Conservation (phyloP, 1,284 basidiomycete species). For the Cryptococcus wingfieldii region DNA sequence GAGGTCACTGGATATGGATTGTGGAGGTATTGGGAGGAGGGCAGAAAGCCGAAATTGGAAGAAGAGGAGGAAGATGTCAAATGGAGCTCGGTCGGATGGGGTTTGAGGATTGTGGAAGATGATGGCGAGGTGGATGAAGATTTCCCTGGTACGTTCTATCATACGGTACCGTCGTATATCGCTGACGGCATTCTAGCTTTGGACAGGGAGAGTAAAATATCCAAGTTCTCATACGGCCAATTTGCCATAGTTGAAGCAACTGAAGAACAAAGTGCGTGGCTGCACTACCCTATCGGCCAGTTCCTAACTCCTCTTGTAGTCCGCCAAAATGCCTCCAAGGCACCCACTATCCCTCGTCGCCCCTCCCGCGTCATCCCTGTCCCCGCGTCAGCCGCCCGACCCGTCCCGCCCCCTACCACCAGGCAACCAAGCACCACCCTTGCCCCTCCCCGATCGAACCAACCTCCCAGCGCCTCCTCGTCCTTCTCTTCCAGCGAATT, state of each 20-base stretch:
- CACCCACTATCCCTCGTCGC: constrained; percentile 41
- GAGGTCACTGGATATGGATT: constrained; percentile 92
- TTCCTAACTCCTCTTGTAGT: constrained; percentile 52
- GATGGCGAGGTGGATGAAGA: constrained; percentile 99
- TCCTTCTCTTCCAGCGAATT: constrained; percentile 20
- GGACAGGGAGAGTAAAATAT: constrained; percentile 76
- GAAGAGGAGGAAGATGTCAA: constrained; percentile 50
- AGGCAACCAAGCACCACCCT: neutral
- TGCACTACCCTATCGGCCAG: neutral
- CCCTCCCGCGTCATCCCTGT: constrained; percentile 39
- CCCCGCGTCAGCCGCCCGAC: constrained; percentile 9
- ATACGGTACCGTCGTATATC: neutral
- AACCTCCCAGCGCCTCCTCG: constrained; percentile 8
- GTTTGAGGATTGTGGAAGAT: constrained; percentile 91
- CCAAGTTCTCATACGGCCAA: constrained; percentile 84
- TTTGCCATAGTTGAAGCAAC: constrained; percentile 77
- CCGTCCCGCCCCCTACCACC: constrained; percentile 1
- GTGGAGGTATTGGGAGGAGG: constrained; percentile 86
- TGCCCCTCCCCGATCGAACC: neutral
- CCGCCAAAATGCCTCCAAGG: constrained; percentile 74
- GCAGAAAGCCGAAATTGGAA: constrained; percentile 66
- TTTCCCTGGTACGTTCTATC: constrained; percentile 69
- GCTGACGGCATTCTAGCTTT: constrained; percentile 61
- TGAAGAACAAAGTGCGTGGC: constrained; percentile 63
- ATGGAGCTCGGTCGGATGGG: constrained; percentile 81